phyloP scores from a whole-genome alignment of 73 alveolate species.

The Tetrahymena borealis region DNA sequence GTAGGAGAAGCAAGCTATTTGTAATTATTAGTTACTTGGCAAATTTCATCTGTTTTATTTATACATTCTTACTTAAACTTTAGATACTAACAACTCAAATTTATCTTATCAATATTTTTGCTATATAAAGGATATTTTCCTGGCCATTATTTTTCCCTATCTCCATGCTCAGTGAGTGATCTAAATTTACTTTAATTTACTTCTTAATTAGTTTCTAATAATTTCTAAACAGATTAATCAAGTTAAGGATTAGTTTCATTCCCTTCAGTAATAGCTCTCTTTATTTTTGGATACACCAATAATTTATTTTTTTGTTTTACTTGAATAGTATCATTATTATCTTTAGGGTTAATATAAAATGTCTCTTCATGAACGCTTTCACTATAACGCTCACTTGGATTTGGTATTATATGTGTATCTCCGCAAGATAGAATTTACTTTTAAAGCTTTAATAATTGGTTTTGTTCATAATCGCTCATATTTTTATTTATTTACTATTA shows the following conservation, averaged over 20 bases:
- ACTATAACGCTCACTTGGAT: background rate
- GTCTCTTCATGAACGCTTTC: background rate
- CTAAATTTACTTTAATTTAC: background rate
- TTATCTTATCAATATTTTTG: background rate
- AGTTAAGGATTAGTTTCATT: background rate
- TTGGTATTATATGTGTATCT: background rate
- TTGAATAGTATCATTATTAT: background rate
- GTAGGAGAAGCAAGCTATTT: background rate
- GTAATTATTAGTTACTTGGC: background rate
- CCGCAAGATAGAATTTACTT: background rate
- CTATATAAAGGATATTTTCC: background rate
- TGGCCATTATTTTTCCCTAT: background rate
- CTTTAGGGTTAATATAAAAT: background rate
- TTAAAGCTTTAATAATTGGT: background rate
- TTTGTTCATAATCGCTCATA: background rate
- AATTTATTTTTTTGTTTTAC: background rate
- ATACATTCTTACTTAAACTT: background rate
- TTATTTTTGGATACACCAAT: background rate
- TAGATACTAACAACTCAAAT: background rate
- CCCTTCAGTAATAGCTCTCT: background rate
- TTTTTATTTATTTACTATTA: background rate
- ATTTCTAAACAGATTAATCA: background rate
- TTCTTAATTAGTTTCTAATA: background rate
- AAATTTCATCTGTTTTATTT: background rate
- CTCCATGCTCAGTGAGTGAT: background rate